These are phyloP conservation scores for Penium margaritaceum DNA, from an alignment of 139 green algal species.

Conservation along the genomic window DNA sequence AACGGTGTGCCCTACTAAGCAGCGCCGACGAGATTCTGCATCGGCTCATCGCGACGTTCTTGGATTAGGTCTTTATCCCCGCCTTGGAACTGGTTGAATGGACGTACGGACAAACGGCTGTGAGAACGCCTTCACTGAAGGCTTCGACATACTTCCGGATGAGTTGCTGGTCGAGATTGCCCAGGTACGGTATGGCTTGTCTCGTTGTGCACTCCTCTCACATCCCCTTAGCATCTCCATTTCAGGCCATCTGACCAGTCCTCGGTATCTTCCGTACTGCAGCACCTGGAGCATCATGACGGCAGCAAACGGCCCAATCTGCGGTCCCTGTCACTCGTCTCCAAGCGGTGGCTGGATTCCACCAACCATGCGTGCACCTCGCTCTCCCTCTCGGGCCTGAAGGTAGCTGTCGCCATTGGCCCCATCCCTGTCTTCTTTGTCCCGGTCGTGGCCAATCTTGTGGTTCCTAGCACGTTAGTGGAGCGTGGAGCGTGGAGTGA, in stretches of 20 bases:
- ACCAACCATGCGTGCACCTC: background rate
- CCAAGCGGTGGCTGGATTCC: background rate
- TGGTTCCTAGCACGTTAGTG: too few species aligned
- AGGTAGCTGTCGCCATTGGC: background rate
- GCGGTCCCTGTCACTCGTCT: background rate
- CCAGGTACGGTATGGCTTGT: constrained; percentile 8
- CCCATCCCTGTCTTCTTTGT: constrained; percentile 1
- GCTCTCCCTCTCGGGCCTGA: background rate
- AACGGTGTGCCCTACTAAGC: too few species aligned
- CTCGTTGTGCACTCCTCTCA: background rate
- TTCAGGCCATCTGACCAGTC: background rate
- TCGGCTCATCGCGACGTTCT: too few species aligned
- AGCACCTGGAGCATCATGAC: background rate
- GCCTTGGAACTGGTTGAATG: too few species aligned
- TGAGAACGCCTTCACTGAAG: too few species aligned
- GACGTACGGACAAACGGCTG: too few species aligned
- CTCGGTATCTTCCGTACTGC: background rate
- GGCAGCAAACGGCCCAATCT: background rate
- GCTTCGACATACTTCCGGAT: constrained; percentile 16
- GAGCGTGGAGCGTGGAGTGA: too few species aligned
- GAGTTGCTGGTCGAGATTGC: constrained; percentile 26
- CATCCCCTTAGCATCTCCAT: background rate
- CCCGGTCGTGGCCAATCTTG: background rate
- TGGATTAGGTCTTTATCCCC: too few species aligned
- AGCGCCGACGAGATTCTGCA: too few species aligned